Base-by-base conservation (phyloP, 2,329 filamentous ascomycete genomes). In the Fusarium tanahbumbuense region DNA sequence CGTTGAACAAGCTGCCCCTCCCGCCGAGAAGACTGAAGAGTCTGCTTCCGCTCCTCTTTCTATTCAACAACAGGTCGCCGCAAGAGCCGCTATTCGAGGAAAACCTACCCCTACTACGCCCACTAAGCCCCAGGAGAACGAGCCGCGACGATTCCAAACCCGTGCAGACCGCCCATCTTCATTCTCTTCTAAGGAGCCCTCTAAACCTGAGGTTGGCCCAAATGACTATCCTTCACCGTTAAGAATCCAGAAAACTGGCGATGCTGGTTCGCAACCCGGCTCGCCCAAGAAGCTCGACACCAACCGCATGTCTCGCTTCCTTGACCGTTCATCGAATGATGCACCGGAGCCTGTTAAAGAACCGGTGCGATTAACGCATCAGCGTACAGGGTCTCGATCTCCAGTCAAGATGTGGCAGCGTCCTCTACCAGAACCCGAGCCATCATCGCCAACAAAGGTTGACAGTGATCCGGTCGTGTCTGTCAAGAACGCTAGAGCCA, bases 201-300 rank as follows among this genome's bases (percentile, higher is more conserved):
- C 64, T 4, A 69, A 56, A 20, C 56, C 71, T 15, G 74, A 76
- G n/a, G 75, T 76, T 42, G 70, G 72, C 8, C 68, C 64, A 18
- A 69, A 76, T 48, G 71, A 78, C 46, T 68, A 52, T 22, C 60
- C 73, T n/a, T 75, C 75, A 18, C 74, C 78, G 3, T 50, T 75
- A 11, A 75, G 61, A 28, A 68, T 75, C 3, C 75, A 78, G 28
- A 76, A 77, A 64, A 75, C 76, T 8, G 72, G 75, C 5, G 75
- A 77, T 22, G 79, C 80, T 28, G 67, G 75, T 16, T 80, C 83
- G 2, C 82, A 84, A 63, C 81, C 86, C 6, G 76, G 83, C 6
- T 88, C 88, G 18, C 88, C 89, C 2, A 84, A 82, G 61, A 89
- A 90, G 72, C 79, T 90, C 22, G 84, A 89, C 70, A 77, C 85